Base-by-base conservation (phyloP, 148 eudicot genomes). In the Dianthus caryophyllus region DNA sequence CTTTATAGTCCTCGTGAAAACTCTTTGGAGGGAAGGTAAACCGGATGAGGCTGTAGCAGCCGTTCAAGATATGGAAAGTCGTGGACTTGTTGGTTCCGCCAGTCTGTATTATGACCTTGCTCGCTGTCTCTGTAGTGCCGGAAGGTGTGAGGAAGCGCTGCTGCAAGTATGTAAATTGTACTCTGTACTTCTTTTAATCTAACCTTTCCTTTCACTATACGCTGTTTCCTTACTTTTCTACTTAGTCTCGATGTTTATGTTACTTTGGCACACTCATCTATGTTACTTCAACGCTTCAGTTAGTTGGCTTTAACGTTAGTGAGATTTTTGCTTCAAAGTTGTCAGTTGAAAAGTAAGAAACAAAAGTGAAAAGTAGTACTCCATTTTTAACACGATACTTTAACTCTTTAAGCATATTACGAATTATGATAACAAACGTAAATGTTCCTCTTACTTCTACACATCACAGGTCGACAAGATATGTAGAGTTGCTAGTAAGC, bases 61-160 rank as follows among this genome's bases (percentile, higher is more conserved):
- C 61, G 96, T 93, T 63, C 69, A 73, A 71, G 91, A 83, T 43
- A 93, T 93, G 98, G 98, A 93, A 80, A 78, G 76, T 56, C 84
- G 81, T 11, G 97, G 98, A 67, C 76, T 88, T 72, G 80, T 93
- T 47, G 98, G 97, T 76, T 77, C 91, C 55, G 90, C 94, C 72
- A 83, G 87, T 66, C 78, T 93, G 31, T 93, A 93, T 77, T 93
- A 90, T 77, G 98, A 93, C 75, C 86, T 93, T 52, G 98, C 97
- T 71, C 89, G 98, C 46, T 84, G 98, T 81, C 95, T 93, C 66
- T 93, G 98, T 81, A 89, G 92, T 80, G 96, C 80, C 51, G 98
- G 98, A 75, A 87, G 95, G 76, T 78, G 91, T 72, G 73, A 83
- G 68, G 98, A 93, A 75, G 98, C 90, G 17, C 68, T 93, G 58